Conservation (phyloP, 1,284 basidiomycete species). For the Rhodotorula sp. region DNA sequence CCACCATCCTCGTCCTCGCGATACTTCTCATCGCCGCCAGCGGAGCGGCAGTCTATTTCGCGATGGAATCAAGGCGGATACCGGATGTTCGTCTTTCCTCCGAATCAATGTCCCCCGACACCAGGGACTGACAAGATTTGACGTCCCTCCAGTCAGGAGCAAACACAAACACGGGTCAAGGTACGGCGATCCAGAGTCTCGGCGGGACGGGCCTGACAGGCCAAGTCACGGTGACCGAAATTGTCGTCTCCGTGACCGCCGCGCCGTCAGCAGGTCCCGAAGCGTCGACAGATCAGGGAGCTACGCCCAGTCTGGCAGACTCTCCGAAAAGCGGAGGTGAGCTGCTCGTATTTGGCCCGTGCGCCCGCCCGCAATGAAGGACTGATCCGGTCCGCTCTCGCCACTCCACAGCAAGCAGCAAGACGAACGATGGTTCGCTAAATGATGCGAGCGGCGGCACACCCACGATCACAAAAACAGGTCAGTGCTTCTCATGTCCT, state of each 20-base stretch:
- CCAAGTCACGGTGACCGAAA: background rate
- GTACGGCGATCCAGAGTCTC: background rate
- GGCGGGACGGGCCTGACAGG: background rate
- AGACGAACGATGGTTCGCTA: too few species aligned
- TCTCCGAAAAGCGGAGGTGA: background rate
- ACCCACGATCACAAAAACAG: too few species aligned
- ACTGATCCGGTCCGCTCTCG: too few species aligned
- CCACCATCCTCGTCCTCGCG: background rate
- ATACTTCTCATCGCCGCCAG: background rate
- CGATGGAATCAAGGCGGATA: background rate
- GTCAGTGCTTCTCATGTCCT: too few species aligned
- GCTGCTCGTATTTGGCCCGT: too few species aligned
- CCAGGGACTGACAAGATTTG: background rate
- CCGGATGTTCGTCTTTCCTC: background rate
- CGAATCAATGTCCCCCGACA: accelerated
- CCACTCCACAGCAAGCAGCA: too few species aligned
- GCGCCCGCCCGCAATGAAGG: too few species aligned
- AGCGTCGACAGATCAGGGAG: background rate
- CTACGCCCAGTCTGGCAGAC: background rate
- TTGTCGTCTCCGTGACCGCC: background rate
- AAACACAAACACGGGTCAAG: background rate
- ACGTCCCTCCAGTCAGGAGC: background rate
- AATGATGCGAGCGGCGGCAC: too few species aligned
- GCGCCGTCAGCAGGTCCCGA: background rate
- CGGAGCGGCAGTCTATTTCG: conserved; percentile 3